Percentiles rank a stretch among this genome's conserved stretches.
These are phyloP conservation scores for Gossypium stocksii DNA, from an alignment of 345 rosid genomes.

Conservation along the genomic window DNA sequence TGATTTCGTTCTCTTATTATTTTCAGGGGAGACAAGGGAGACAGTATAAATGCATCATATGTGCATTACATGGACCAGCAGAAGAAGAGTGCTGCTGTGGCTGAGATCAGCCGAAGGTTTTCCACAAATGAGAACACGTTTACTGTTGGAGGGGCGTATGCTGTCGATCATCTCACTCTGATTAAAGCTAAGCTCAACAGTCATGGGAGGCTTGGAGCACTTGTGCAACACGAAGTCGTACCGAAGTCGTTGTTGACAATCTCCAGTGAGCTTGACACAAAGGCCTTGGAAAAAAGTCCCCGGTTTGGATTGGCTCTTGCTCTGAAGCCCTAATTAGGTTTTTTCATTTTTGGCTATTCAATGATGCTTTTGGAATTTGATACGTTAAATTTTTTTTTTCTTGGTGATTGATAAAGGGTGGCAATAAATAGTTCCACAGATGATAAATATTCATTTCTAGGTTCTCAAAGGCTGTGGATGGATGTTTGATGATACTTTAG, in stretches of 20 bases:
- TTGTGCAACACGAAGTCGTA: slow-evolving; percentile 80
- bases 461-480: not conserved
- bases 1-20: not conserved
- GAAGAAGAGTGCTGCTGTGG: slow-evolving; percentile 66
- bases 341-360: not conserved
- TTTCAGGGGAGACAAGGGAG: slow-evolving; percentile 88
- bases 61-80: slow-evolving; percentile 62
- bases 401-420: slow-evolving; percentile 29
- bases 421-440: slow-evolving; percentile 36
- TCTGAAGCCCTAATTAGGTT: slow-evolving; percentile 53
- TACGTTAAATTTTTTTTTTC: slow-evolving; percentile 1
- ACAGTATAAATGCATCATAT: slow-evolving; percentile 70
- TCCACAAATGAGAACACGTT: slow-evolving; percentile 85
- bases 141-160: slow-evolving; percentile 74
- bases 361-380: slow-evolving; percentile 18
- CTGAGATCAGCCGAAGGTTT: slow-evolving; percentile 71
- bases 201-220: slow-evolving; percentile 72
- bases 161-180: slow-evolving; percentile 64
- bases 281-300: slow-evolving; percentile 70
- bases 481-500: not conserved
- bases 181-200: slow-evolving; percentile 87
- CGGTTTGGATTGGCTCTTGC: slow-evolving; percentile 79
- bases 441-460: not conserved
- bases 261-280: slow-evolving; percentile 84
- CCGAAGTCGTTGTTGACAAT: slow-evolving; percentile 72